Base-by-base conservation (phyloP, 306 rosid species). In the Ormosia emarginata region DNA sequence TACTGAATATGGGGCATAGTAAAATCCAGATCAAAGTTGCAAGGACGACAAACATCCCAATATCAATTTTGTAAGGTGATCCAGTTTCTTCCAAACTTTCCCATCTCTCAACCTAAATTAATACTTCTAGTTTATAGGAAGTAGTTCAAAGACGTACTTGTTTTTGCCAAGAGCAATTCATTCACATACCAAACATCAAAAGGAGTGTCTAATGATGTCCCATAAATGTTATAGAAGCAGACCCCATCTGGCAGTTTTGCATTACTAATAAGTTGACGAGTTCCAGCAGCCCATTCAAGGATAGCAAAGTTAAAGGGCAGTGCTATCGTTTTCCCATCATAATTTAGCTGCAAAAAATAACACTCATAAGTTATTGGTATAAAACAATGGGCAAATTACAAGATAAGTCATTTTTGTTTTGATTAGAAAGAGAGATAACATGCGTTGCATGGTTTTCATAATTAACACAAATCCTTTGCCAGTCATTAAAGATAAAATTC, bases 211-310 rank as follows among this genome's bases (percentile, higher is more conserved):
- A 89, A 71, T 29, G 92, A 89, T 67, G 88, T 87, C 65, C 98
- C 98, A 83, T 93, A 93, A 70, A 95, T 91, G 85, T 91, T 95
- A 79, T 93, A 93, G 91, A 91, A 95, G 89, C 82, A 24, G 84
- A 95, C 85, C 49, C 94, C 89, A 55, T 89, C 91, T n/a, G 97
- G 98, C 66, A 95, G 85, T 85, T 84, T 90, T 68, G 94, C 91
- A 65, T 85, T 79, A 49, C 80, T 47, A 34, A 87, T 55, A 82
- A 93, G 82, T 85, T 87, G 85, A 61, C 90, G 95, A 67, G 98
- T 93, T 75, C 75, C 89, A 36, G 89, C 15, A 80, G 95, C 98
- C 94, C 94, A 91, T 71, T 91, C 75, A 78, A 87, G 87, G 83
- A 95, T 89, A 78, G 84, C 84, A 1, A 59, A 66, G 94, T 93